Evolutionary conservation across 2,329 filamentous ascomycete species (phyloP).

Genomic region (Colletotrichum navitas): DNA sequence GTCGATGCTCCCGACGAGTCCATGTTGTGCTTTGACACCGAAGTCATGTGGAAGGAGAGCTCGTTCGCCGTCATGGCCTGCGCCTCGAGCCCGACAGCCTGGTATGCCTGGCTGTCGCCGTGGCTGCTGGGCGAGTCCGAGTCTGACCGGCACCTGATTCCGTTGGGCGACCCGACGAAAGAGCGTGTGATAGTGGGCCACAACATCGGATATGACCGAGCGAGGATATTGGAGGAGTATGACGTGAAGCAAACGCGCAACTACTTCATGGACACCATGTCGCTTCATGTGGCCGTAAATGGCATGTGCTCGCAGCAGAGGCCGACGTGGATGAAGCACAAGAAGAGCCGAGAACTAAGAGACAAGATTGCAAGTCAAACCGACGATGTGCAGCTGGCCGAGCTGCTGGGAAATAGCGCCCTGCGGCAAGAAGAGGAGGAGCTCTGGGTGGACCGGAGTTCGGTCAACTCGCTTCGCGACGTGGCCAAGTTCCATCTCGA

Average conservation of each 20-base stretch:
- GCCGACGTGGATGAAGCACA: slow-evolving; percentile 97
- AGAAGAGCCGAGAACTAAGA: slow-evolving; percentile 86
- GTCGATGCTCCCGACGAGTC: slow-evolving; percentile 83
- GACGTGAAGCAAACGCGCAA: slow-evolving; percentile 84
- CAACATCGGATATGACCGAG: slow-evolving; percentile 95
- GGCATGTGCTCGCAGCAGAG: slow-evolving; percentile 98
- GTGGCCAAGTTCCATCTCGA: slow-evolving; percentile 97
- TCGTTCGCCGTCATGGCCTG: slow-evolving; percentile 97
- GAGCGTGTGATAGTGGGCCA: slow-evolving; percentile 89
- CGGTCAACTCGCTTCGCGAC: slow-evolving; percentile 93
- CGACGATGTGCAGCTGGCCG: slow-evolving; percentile 77
- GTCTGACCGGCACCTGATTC: slow-evolving; percentile 83
- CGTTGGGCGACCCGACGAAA: slow-evolving; percentile 81
- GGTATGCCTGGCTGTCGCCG: slow-evolving; percentile 98
- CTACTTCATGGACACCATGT: slow-evolving; percentile 97
- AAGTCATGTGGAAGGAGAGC: slow-evolving; percentile 95
- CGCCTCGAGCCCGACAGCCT: slow-evolving; percentile 87
- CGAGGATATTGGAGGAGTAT: slow-evolving; percentile 91
- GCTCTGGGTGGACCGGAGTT: slow-evolving; percentile 94
- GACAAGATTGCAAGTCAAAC: slow-evolving; percentile 82
- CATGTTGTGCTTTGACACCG: slow-evolving; percentile 93
- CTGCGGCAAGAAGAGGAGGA: slow-evolving; percentile 90
- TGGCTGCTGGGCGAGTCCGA: slow-evolving; percentile 90
- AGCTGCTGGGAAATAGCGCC: slow-evolving; percentile 75
- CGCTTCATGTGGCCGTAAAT: slow-evolving; percentile 95